Percentiles rank a stretch among this genome's conserved stretches.
These are phyloP conservation scores for Ogataea corticis DNA, from an alignment of 805 yeast species.

Conservation along the genomic window DNA sequence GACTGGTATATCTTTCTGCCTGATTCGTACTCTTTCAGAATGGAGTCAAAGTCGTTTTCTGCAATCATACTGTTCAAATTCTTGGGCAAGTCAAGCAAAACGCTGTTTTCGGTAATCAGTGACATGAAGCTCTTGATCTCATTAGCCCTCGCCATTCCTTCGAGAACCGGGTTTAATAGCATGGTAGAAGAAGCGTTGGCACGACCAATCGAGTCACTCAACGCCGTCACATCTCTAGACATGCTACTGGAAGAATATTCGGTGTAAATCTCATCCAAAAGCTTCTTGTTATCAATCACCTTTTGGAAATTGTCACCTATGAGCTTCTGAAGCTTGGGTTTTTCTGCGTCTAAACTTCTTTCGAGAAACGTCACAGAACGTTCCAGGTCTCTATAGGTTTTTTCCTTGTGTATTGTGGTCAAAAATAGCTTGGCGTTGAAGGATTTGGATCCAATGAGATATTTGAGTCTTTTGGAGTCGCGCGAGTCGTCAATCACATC, in stretches of 20 bases:
- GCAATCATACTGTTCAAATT: conserved; percentile 43
- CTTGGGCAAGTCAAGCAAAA: conserved; percentile 59
- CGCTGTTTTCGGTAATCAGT: conserved; percentile 52
- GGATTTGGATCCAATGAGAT: conserved; percentile 54
- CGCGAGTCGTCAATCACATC: conserved; percentile 40
- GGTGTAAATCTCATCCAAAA: conserved; percentile 58
- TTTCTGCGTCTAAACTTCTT: conserved; percentile 47
- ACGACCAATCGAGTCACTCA: conserved; percentile 43
- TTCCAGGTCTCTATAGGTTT: conserved; percentile 51
- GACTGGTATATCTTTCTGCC: conserved; percentile 36
- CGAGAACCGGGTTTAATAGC: conserved; percentile 59
- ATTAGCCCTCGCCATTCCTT: conserved; percentile 47
- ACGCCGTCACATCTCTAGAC: conserved; percentile 15
- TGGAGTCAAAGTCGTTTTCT: conserved; percentile 55
- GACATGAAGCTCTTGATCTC: conserved; percentile 50
- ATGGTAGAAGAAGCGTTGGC: conserved; percentile 52
- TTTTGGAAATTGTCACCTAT: conserved; percentile 61
- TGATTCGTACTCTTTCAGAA: conserved; percentile 56
- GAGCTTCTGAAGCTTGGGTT: conserved; percentile 48
- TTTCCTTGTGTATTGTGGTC: conserved; percentile 54
- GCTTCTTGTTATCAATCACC: conserved; percentile 65
- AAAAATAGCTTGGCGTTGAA: conserved; percentile 60
- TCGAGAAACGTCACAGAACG: conserved; percentile 51
- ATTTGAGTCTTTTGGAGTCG: conserved; percentile 39
- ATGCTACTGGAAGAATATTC: conserved; percentile 44